Evolutionary conservation across 495 filamentous ascomycete genomes (phyloP).

Genomic region (Penicillium chermesinum): DNA sequence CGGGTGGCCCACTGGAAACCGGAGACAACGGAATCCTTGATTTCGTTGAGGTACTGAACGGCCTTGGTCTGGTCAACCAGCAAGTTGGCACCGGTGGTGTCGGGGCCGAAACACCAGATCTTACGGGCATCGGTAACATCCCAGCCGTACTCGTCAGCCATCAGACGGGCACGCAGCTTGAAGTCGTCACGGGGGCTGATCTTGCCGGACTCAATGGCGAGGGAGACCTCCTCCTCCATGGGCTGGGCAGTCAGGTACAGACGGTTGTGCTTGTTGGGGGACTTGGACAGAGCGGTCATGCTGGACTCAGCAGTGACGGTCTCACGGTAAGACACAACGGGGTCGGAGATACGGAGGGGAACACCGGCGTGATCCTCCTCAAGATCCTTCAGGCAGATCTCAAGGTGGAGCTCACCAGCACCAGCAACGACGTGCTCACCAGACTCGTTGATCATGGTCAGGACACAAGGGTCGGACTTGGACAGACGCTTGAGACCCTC

Average conservation of each 20-base stretch:
- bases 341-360: slow-evolving; percentile 92
- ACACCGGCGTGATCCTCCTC: slow-evolving; percentile 99
- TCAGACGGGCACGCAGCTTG: slow-evolving; percentile 94
- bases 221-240: slow-evolving; percentile 82
- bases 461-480: slow-evolving; percentile 98
- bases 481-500: slow-evolving; percentile 99
- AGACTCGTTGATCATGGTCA: slow-evolving; percentile 80
- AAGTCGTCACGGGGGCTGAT: slow-evolving; percentile 96
- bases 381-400: slow-evolving; percentile 99
- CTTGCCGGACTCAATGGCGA: slow-evolving; percentile 87
- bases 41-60: slow-evolving; percentile 99
- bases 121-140: slow-evolving; percentile 99
- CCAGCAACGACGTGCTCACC: slow-evolving; percentile 99
- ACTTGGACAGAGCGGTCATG: slow-evolving; percentile 98
- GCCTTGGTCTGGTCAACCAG: slow-evolving; percentile 99
- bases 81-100: slow-evolving; percentile 96
- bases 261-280: slow-evolving; percentile 99
- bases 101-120: slow-evolving; percentile 99
- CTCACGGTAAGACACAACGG: slow-evolving; percentile 97
- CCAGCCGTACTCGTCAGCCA: slow-evolving; percentile 97
- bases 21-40: slow-evolving; percentile 99
- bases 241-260: slow-evolving; percentile 91
- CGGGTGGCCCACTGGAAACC: slow-evolving; percentile 99
- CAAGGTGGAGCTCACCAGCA: slow-evolving; percentile 97
- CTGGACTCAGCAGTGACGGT: slow-evolving; percentile 74